Evolutionary conservation across 2,329 filamentous ascomycete genomes (phyloP).

Genomic region (Diaporthe sp.): DNA sequence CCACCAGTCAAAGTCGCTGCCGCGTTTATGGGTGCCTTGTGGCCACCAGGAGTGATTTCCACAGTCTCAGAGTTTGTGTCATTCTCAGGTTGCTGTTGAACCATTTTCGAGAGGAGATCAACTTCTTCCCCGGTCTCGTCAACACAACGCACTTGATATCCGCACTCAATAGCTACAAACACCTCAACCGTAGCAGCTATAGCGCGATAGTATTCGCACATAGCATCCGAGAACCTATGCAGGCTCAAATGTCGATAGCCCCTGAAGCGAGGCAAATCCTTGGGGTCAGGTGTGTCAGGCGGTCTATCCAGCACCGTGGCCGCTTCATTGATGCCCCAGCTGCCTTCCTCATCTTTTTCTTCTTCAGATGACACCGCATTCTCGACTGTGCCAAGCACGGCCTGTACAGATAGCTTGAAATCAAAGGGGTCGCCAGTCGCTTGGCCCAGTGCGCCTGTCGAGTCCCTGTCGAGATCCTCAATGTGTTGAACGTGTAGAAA

Average conservation of each 20-base stretch:
- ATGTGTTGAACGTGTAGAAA: neutral
- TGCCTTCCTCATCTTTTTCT: neutral
- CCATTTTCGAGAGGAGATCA: neutral
- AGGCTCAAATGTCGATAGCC: slow-evolving; percentile 13
- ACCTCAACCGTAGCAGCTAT: neutral
- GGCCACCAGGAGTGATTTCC: neutral
- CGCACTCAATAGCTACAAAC: neutral
- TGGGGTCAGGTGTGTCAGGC: neutral
- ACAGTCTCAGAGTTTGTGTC: no score
- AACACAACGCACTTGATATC: neutral
- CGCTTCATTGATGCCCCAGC: neutral
- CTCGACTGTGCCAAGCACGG: neutral
- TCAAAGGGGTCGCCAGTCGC: neutral
- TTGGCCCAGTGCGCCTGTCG: neutral
- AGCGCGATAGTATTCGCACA: neutral
- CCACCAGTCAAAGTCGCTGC: neutral
- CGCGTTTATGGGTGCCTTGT: neutral
- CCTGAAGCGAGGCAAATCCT: neutral
- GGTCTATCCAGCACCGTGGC: neutral
- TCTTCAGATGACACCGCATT: neutral
- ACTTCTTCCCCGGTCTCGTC: neutral
- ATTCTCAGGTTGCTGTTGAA: neutral
- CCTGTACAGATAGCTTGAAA: neutral
- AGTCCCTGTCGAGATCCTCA: neutral
- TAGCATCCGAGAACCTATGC: slow-evolving; percentile 6